Evolutionary conservation across 306 rosid species (phyloP).

Genomic region (Cucurbita moschata): DNA sequence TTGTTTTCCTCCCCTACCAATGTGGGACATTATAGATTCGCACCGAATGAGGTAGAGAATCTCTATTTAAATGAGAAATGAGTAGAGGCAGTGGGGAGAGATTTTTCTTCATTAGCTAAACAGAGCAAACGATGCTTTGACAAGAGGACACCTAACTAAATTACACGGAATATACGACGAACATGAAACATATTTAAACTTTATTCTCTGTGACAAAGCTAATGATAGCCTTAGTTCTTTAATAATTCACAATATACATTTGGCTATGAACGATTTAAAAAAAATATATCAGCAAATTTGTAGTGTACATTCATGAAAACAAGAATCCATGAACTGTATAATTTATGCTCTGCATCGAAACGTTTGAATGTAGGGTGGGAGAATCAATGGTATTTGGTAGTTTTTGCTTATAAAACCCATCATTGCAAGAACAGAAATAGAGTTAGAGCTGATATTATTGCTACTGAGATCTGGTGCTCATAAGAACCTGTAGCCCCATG

Average conservation of each 20-base stretch:
- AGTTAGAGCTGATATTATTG: constrained; percentile 24
- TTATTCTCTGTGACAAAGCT: background rate
- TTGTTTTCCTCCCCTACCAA: too few species aligned
- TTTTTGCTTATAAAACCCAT: background rate
- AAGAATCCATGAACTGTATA: background rate
- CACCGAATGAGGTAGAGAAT: too few species aligned
- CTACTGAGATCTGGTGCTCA: constrained; percentile 24
- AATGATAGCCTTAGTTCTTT: background rate
- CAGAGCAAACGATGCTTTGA: too few species aligned
- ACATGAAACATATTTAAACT: background rate
- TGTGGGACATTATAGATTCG: too few species aligned
- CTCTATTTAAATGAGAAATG: too few species aligned
- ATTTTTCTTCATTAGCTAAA: too few species aligned
- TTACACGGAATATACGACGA: too few species aligned
- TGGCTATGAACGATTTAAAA: background rate
- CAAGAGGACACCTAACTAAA: too few species aligned
- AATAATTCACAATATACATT: background rate
- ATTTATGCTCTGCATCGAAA: background rate
- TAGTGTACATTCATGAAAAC: background rate
- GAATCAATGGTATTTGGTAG: background rate
- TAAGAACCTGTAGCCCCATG: constrained; percentile 25
- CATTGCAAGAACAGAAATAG: constrained; percentile 39
- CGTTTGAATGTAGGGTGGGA: background rate
- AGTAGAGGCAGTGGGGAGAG: too few species aligned
- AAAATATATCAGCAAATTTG: background rate